phyloP scores from a whole-genome alignment of 305 asterid species.

The Fraxinus nigra region DNA sequence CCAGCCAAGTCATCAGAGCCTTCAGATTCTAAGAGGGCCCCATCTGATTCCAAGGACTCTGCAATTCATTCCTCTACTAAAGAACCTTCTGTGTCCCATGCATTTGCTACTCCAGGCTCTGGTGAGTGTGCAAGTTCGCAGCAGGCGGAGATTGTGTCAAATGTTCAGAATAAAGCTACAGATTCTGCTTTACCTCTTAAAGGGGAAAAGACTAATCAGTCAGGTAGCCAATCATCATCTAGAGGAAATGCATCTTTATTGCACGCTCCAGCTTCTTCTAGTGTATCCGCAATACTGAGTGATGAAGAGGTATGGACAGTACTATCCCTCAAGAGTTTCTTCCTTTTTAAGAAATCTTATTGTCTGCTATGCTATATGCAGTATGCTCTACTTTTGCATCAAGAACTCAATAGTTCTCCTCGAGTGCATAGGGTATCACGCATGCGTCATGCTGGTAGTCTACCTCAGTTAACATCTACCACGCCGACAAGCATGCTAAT shows the following conservation, averaged over 20 bases:
- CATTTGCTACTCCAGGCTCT: slow-evolving; percentile 36
- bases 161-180: slow-evolving; percentile 46
- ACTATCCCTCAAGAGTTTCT: slow-evolving; percentile 8
- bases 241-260: slow-evolving; percentile 51
- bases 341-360: slow-evolving; percentile 18
- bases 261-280: slow-evolving; percentile 54
- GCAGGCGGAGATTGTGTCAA: slow-evolving; percentile 44
- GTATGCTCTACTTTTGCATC: slow-evolving; percentile 96
- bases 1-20: slow-evolving; percentile 47
- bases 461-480: slow-evolving; percentile 74
- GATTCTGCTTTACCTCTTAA: slow-evolving; percentile 46
- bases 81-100: slow-evolving; percentile 32
- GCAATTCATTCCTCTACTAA: slow-evolving; percentile 46
- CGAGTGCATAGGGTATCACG: slow-evolving; percentile 97
- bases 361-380: slow-evolving; percentile 33
- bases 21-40: slow-evolving; percentile 47
- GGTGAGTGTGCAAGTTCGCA: slow-evolving; percentile 50
- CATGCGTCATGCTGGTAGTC: slow-evolving; percentile 94
- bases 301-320: slow-evolving; percentile 81
- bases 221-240: slow-evolving; percentile 47
- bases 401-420: slow-evolving; percentile 96
- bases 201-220: slow-evolving; percentile 60
- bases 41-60: slow-evolving; percentile 55
- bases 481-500: slow-evolving; percentile 63
- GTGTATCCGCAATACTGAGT: slow-evolving; percentile 66